phyloP scores from a whole-genome alignment of 2,329 filamentous ascomycete genomes.

The Zasmidium angulare region DNA sequence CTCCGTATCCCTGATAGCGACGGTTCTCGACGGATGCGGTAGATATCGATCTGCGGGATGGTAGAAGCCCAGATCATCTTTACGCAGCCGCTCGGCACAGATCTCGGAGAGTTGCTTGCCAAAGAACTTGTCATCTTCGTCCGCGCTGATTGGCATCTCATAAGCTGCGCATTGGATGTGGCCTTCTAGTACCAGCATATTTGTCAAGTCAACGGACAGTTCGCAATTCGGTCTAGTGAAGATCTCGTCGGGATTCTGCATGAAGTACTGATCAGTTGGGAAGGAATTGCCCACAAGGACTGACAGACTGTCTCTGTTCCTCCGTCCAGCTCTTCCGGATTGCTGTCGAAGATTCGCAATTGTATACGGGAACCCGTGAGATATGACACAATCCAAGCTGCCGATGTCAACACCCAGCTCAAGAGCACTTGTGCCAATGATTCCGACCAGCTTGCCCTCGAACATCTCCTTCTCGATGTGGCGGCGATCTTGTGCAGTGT shows the following conservation, averaged over 20 bases:
- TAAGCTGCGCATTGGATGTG: constrained; percentile 94
- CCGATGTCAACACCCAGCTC: constrained; percentile 96
- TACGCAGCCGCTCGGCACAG: constrained; percentile 70
- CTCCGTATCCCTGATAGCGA: constrained; percentile 84
- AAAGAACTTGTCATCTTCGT: constrained; percentile 76
- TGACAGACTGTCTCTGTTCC: constrained; percentile 90
- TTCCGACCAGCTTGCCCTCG: constrained; percentile 85
- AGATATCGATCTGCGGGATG: constrained; percentile 88
- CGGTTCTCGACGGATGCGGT: constrained; percentile 76
- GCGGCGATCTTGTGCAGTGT: constrained; percentile 85
- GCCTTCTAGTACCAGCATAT: constrained; percentile 86
- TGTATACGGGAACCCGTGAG: constrained; percentile 90
- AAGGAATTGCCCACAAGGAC: constrained; percentile 87
- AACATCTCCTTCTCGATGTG: constrained; percentile 96
- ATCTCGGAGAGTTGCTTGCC: constrained; percentile 70
- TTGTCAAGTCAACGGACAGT: constrained; percentile 86
- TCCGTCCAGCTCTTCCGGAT: constrained; percentile 84
- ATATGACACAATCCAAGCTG: constrained; percentile 87
- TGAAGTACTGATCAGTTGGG: constrained; percentile 91
- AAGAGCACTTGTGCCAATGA: constrained; percentile 88
- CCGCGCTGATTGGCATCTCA: constrained; percentile 86
- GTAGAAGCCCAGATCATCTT: constrained; percentile 77
- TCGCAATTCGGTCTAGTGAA: constrained; percentile 89
- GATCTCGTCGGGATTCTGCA: constrained; percentile 92
- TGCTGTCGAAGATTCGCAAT: constrained; percentile 94